Percentiles rank a stretch among this genome's conserved stretches.
Conservation (phyloP, 2,329 filamentous ascomycete genomes). For the Ophiostoma populinum region DNA sequence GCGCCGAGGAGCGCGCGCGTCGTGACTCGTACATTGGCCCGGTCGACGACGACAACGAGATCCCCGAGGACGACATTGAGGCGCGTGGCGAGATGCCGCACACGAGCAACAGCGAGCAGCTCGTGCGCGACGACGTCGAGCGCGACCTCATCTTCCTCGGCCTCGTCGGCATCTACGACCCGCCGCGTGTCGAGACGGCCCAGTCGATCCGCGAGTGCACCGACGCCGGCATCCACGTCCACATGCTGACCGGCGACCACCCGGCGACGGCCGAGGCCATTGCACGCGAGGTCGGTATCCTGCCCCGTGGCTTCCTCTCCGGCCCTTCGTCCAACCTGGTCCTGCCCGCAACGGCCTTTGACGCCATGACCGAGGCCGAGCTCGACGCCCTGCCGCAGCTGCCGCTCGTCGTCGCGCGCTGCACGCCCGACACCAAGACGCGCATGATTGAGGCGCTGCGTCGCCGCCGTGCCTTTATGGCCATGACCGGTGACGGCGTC, state of each 20-base stretch:
- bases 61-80: neutral
- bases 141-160: constrained; percentile 55
- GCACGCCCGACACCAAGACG: constrained; percentile 72
- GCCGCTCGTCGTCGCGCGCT: constrained; percentile 68
- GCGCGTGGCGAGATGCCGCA: too few relatives aligned
- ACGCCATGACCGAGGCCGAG: constrained; percentile 55
- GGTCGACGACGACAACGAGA: neutral
- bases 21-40: constrained; percentile 16
- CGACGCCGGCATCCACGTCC: constrained; percentile 57
- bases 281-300: constrained; percentile 61
- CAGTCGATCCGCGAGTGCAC: constrained; percentile 53
- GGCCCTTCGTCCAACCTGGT: constrained; percentile 44
- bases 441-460: constrained; percentile 82
- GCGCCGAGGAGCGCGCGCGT: constrained; percentile 12
- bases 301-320: constrained; percentile 42
- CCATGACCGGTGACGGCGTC: constrained; percentile 80
- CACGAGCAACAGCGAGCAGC: constrained; percentile 37
- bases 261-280: constrained; percentile 64
- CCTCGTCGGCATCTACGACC: constrained; percentile 75
- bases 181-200: constrained; percentile 65
- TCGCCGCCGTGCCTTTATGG: constrained; percentile 56
- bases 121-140: constrained; percentile 43
- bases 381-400: constrained; percentile 61
- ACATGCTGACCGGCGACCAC: constrained; percentile 77
- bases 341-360: constrained; percentile 62